phyloP scores from a whole-genome alignment of 2,329 filamentous ascomycete species.

The Ophiostoma perfectum region DNA sequence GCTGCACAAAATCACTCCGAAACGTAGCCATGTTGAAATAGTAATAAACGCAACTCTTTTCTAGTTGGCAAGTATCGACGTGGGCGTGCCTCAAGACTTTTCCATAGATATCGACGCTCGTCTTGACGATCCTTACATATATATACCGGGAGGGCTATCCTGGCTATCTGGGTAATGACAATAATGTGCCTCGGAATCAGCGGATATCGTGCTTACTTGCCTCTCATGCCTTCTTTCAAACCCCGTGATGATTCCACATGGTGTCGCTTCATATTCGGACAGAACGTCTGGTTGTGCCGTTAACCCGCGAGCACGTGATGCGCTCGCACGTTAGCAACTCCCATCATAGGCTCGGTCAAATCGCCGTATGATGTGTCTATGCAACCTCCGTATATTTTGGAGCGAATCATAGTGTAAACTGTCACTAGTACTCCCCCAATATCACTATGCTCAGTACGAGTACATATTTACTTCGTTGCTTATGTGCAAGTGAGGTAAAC shows the following conservation, averaged over 20 bases:
- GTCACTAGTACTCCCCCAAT: too few species aligned
- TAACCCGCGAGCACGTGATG: not conserved
- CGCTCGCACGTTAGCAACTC: not conserved
- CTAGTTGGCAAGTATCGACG: not conserved
- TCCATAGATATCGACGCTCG: not conserved
- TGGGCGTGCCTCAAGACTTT: not conserved
- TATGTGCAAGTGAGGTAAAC: too few species aligned
- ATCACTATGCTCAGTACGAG: too few species aligned
- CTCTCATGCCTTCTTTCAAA: not conserved
- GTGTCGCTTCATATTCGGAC: not conserved
- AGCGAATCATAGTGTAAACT: too few species aligned
- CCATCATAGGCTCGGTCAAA: not conserved
- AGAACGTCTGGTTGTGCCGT: not conserved
- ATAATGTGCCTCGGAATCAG: not conserved
- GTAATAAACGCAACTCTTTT: not conserved
- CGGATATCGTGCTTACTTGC: not conserved
- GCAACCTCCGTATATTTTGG: not conserved
- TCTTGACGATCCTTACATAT: not conserved
- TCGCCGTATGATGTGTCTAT: not conserved
- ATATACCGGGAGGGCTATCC: not conserved
- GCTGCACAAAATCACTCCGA: not conserved
- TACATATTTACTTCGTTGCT: too few species aligned
- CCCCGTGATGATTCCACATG: not conserved
- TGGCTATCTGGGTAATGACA: not conserved
- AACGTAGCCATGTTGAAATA: not conserved